These are phyloP conservation scores for Fistulifera pelliculosa DNA, from an alignment of 108 stramenopile genomes.

Conservation along the genomic window DNA sequence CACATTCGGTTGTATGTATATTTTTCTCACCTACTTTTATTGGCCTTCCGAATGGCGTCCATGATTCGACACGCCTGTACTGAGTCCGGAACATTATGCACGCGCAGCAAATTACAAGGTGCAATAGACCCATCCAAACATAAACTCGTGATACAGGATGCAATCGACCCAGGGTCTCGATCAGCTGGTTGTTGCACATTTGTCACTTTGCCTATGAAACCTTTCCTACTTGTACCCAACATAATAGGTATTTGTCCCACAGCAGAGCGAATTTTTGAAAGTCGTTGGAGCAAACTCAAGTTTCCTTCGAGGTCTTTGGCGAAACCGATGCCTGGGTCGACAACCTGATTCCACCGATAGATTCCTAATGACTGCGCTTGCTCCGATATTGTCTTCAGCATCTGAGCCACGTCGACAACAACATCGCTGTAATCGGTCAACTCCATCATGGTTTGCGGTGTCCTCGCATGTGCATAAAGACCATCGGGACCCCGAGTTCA, in stretches of 20 bases:
- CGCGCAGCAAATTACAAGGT: slow-evolving; percentile 74
- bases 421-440: slow-evolving; percentile 68
- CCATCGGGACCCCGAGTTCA: slow-evolving; percentile 66
- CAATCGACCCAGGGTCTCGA: slow-evolving; percentile 81
- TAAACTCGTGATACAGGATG: slow-evolving; percentile 61
- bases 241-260: slow-evolving; percentile 54
- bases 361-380: slow-evolving; percentile 73
- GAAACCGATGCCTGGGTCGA: slow-evolving; percentile 97
- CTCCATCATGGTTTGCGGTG: slow-evolving; percentile 83
- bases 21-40: too few relatives aligned
- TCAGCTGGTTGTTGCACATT: slow-evolving; percentile 48
- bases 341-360: slow-evolving; percentile 76
- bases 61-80: slow-evolving; percentile 61
- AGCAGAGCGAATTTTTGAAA: slow-evolving; percentile 21
- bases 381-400: slow-evolving; percentile 44
- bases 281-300: slow-evolving; percentile 57
- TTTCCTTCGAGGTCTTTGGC: slow-evolving; percentile 82
- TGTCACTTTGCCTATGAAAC: slow-evolving; percentile 82
- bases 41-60: slow-evolving; percentile 51
- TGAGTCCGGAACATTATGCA: slow-evolving; percentile 82
- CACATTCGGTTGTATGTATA: too few relatives aligned
- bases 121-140: slow-evolving; percentile 24
- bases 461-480: slow-evolving; percentile 97
- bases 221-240: slow-evolving; percentile 90
- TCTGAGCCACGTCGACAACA: slow-evolving; percentile 54